Base-by-base conservation (phyloP, 495 filamentous ascomycete genomes). In the Physcia stellaris region DNA sequence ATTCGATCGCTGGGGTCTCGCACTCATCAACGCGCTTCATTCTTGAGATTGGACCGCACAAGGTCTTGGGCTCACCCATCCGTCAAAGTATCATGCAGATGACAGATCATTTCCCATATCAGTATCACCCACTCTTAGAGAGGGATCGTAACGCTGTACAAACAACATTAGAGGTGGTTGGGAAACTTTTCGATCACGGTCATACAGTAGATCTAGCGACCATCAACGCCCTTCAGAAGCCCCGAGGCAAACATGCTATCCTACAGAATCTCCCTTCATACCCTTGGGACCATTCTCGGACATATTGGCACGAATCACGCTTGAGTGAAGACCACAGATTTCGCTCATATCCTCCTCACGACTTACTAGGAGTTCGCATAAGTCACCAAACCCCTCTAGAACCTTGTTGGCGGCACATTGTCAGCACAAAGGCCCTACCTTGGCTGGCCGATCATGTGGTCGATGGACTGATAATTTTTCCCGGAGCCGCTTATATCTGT, bases 11-110 rank as follows among this genome's bases (percentile, higher is more conserved):
- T 16, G 37, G n/a, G n/a, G n/a, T n/a, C n/a, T n/a, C n/a, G n/a
- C n/a, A n/a, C n/a, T n/a, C n/a, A n/a, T n/a, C n/a, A n/a, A n/a
- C n/a, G n/a, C n/a, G 52, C 39, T 46, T 59, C 0, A 46, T 81
- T 4, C 34, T 83, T 13, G 78, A 83, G 44, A 57, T 81, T 17
- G 79, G 80, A 0, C 77, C 80, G 13, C 79, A 83, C 41, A 56
- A 63, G 5, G 72, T 77, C 1, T 58, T 86, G 0, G 61, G 70
- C 33, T 70, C 69, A 0, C 75, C 77, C 2, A 48, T 79, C 19
- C 67, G 66, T 43, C 67, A 79, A 38, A 73, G 67, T 21, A 32
- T 48, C 22, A 40, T 35, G 34, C 22, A 26, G 2, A 26, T 35
- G 10, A 37, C 7, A 7, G 13, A 39, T 12, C 18, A 45, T 27